Conservation (phyloP, 371 early-diverging fungal genomes). For the Lichtheimia ornata region DNA sequence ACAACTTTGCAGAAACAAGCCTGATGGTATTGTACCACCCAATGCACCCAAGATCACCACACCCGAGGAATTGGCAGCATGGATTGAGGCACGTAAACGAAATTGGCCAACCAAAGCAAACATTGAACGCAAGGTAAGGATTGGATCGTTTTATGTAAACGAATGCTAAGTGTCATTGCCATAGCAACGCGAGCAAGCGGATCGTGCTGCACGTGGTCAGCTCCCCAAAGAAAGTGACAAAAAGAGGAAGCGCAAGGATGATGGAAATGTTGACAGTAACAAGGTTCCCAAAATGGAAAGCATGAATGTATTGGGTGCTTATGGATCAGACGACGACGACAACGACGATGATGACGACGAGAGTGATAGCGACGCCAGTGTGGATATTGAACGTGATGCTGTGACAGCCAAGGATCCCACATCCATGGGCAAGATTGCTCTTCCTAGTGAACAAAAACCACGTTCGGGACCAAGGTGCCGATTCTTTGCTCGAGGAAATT, state of each 20-base stretch:
- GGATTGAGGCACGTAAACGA: conserved; percentile 70
- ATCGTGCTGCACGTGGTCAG: conserved; percentile 33
- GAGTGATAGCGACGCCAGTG: conserved; percentile 26
- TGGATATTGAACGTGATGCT: conserved; percentile 56
- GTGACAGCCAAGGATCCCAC: conserved; percentile 58
- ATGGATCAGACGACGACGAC: conserved; percentile 25
- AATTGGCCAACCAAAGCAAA: conserved; percentile 68
- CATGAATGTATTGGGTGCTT: conserved; percentile 20
- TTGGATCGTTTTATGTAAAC: neutral
- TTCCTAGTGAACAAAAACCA: conserved; percentile 30
- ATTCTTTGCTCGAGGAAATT: conserved; percentile 48
- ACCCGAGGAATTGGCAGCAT: conserved; percentile 66
- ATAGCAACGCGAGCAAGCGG: conserved; percentile 29
- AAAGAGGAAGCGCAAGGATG: conserved; percentile 11
- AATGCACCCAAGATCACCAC: conserved; percentile 52
- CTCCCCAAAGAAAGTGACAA: conserved; percentile 9
- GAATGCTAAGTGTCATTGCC: neutral
- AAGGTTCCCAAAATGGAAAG: conserved; percentile 10
- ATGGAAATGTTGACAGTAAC: conserved; percentile 13
- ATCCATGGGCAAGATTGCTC: conserved; percentile 37
- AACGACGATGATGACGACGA: conserved; percentile 18
- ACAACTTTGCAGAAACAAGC: conserved; percentile 14
- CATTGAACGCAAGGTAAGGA: conserved; percentile 52
- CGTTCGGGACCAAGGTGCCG: conserved; percentile 33
- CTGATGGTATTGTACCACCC: conserved; percentile 45